Base-by-base conservation (phyloP, 805 yeast genomes). In the Metschnikowia santaceciliae region DNA sequence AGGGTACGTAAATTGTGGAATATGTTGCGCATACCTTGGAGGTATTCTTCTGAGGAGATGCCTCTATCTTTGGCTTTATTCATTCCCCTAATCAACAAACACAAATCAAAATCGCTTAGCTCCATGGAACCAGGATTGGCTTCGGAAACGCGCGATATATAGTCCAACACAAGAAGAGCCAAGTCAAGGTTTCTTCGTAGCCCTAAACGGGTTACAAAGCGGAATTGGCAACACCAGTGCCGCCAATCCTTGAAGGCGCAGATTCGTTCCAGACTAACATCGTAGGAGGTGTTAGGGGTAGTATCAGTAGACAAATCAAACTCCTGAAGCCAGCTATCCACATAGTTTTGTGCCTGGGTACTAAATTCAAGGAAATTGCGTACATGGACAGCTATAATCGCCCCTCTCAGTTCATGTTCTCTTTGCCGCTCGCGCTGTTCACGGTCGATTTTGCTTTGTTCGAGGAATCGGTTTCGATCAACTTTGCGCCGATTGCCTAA, bases 401-500 rank as follows among this genome's bases (percentile, higher is more conserved):
- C 50, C 0, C 82, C 82, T 1, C 88, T 79, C 35, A 66, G 70
- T 37, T 76, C 79, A 45, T 75, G 77, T 13, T 64, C 60, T 20
- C 88, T 74, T 14, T 70, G 76, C 32, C 70, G 64, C 51, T 87
- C 90, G 51, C 97, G 77, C 52, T 76, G 77, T 51, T 74, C 76
- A 37, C 97, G 74, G 54, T 88, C 90, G 37, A 70, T 69, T 57
- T 81, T 80, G 3, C 96, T 83, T 55, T 79, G 82, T 51, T 78
- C 80, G n/a, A 92, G 67, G 46, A 77, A 72, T 50, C 41, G 46
- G 32, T 48, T 46, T 14, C 39, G 43, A 47, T 66, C 60, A 61
- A 60, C 66, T 8, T 54, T 48, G 8, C 51, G 45, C 66, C 65
- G 54, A 64, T 85, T 70, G 61, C 92, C 78, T 58, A 81, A 75